Evolutionary conservation across 768 basidiomycete species (phyloP).

Genomic region (Suillus tomentosus): DNA sequence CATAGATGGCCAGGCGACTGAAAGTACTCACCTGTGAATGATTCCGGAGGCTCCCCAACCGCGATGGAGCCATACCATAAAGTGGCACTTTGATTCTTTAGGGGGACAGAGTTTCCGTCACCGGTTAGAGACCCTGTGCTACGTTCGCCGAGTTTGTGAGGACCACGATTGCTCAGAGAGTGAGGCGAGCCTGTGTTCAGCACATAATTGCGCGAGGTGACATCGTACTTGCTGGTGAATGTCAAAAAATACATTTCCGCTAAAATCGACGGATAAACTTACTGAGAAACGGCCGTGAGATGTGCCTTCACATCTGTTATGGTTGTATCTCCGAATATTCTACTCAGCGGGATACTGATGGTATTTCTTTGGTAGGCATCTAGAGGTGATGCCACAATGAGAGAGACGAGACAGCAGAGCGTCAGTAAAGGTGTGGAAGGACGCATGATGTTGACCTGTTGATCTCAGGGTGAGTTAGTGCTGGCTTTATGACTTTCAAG

Average conservation of each 20-base stretch:
- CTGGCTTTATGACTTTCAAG: neutral
- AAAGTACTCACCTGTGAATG: neutral
- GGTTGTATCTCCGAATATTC: neutral
- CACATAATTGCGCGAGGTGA: neutral
- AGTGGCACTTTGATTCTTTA: neutral
- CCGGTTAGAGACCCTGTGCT: neutral
- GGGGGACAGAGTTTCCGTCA: neutral
- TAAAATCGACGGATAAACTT: too few relatives aligned
- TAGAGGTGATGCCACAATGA: neutral
- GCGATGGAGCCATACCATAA: neutral
- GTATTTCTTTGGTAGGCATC: neutral
- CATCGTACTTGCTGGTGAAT: neutral
- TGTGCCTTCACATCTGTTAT: neutral
- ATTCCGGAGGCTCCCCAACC: neutral
- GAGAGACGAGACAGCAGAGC: neutral
- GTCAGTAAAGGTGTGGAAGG: neutral
- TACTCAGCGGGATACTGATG: neutral
- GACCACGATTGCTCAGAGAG: neutral
- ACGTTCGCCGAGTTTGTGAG: constrained; percentile 1
- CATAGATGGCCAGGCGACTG: neutral
- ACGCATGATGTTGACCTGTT: neutral
- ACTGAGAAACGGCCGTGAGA: too few relatives aligned
- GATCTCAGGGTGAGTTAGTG: neutral
- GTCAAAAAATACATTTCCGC: neutral
- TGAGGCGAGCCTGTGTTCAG: neutral